phyloP scores from a whole-genome alignment of 805 yeast species.

The Zygosaccharomyces siamensis region DNA sequence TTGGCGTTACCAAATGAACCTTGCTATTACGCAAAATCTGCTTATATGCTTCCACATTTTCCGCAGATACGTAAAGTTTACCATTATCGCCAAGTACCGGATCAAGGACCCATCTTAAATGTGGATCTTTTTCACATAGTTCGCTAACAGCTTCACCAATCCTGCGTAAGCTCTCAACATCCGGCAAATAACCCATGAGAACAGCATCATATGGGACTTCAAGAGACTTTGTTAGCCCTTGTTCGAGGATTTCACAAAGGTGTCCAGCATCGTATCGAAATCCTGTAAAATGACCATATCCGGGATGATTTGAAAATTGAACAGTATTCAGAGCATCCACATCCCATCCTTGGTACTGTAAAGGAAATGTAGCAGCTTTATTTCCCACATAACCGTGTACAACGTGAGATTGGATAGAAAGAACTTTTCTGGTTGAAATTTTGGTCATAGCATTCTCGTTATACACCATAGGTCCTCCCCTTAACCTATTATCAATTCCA shows the following conservation, averaged over 20 bases:
- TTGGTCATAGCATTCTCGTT: background rate
- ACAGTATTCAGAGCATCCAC: conserved; percentile 87
- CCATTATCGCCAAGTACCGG: conserved; percentile 95
- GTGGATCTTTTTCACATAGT: conserved; percentile 29
- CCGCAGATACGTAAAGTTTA: conserved; percentile 62
- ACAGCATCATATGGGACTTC: conserved; percentile 56
- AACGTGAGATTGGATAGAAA: conserved; percentile 82
- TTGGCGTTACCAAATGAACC: conserved; percentile 59
- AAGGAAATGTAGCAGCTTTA: conserved; percentile 83
- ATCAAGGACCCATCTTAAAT: conserved; percentile 63
- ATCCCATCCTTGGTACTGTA: conserved; percentile 86
- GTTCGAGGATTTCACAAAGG: conserved; percentile 43
- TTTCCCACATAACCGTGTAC: conserved; percentile 96
- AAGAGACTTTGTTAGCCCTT: conserved; percentile 49
- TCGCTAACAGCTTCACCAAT: conserved; percentile 41
- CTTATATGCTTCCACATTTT: conserved; percentile 49
- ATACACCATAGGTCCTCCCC: background rate
- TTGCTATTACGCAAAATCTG: conserved; percentile 40
- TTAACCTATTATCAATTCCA: background rate
- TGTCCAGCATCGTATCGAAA: conserved; percentile 42
- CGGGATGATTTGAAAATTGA: conserved; percentile 88
- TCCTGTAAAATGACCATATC: conserved; percentile 69
- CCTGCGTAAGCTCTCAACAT: conserved; percentile 48
- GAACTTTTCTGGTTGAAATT: conserved; percentile 23
- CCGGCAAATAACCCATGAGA: conserved; percentile 77